phyloP scores from a whole-genome alignment of 2,329 filamentous ascomycete species.

The Allantophomopsis cytisporea region DNA sequence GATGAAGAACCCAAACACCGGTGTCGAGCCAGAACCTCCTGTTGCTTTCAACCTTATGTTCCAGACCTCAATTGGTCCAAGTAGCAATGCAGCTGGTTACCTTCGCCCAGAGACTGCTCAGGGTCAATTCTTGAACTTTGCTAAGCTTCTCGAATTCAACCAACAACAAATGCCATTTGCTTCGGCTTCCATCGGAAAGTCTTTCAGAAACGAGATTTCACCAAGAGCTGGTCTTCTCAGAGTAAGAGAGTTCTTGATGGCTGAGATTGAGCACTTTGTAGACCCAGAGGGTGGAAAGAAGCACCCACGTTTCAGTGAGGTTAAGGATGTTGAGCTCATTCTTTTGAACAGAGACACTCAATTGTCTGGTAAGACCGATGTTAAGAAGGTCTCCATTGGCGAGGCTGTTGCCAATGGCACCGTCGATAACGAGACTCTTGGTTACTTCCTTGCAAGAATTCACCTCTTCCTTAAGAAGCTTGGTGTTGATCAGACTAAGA shows the following conservation, averaged over 20 bases:
- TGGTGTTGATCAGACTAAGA: conserved; percentile 74
- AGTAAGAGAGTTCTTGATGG: conserved; percentile 96
- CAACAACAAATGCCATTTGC: conserved; percentile 93
- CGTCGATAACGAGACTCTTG: conserved; percentile 94
- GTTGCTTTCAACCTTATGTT: conserved; percentile 99
- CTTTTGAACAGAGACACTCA: conserved; percentile 80
- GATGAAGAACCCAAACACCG: conserved; percentile 76
- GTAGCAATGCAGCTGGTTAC: conserved; percentile 74
- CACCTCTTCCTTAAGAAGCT: conserved; percentile 81
- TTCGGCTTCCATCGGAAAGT: conserved; percentile 93
- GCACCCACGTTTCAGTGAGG: conserved; percentile 75
- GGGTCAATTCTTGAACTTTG: conserved; percentile 94
- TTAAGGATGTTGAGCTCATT: conserved; percentile 71
- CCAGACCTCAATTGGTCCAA: conserved; percentile 86
- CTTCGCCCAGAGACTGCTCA: conserved; percentile 92
- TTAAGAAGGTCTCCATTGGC: conserved; percentile 64
- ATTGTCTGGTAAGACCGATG: conserved; percentile 68
- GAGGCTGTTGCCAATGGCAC: conserved; percentile 71
- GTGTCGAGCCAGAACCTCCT: conserved; percentile 62
- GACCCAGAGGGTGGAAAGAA: conserved; percentile 93
- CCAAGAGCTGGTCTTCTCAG: conserved; percentile 81
- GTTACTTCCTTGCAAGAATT: conserved; percentile 93
- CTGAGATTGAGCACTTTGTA: conserved; percentile 97
- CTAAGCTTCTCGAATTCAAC: conserved; percentile 93
- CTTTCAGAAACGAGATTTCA: conserved; percentile 96